Conservation (phyloP, 2,329 filamentous ascomycete genomes). For the Beauveria brongniartii region DNA sequence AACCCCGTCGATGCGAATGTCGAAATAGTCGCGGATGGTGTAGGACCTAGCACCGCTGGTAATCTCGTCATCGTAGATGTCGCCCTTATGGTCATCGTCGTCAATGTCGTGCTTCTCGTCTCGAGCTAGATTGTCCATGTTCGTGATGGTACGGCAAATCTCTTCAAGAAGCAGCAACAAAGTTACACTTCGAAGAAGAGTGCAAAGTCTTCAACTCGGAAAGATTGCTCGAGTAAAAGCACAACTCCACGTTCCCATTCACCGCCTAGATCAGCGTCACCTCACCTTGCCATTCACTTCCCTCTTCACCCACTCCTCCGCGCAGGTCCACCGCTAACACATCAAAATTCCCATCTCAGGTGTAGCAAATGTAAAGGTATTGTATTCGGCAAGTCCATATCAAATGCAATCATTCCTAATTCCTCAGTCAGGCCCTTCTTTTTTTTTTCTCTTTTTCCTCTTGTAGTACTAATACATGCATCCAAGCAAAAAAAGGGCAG, state of each 20-base stretch:
- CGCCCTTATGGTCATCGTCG: background rate
- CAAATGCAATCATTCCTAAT: background rate
- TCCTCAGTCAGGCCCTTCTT: background rate
- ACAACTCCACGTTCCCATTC: background rate
- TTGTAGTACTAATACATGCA: slow-evolving; percentile 8
- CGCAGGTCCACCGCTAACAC: background rate
- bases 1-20: background rate
- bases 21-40: background rate
- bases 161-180: no score
- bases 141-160: no score
- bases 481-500: background rate
- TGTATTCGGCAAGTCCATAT: slow-evolving; percentile 1
- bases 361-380: background rate
- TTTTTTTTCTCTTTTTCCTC: background rate
- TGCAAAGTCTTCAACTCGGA: no score
- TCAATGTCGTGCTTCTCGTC: no score
- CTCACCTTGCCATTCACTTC: background rate
- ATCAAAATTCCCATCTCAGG: background rate
- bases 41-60: background rate
- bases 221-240: no score
- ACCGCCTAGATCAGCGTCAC: background rate
- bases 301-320: background rate
- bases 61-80: background rate
- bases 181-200: no score
- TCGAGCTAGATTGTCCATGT: no score